These are phyloP conservation scores for Yarrowia keelungensis DNA, from an alignment of 805 yeast species.

Conservation along the genomic window DNA sequence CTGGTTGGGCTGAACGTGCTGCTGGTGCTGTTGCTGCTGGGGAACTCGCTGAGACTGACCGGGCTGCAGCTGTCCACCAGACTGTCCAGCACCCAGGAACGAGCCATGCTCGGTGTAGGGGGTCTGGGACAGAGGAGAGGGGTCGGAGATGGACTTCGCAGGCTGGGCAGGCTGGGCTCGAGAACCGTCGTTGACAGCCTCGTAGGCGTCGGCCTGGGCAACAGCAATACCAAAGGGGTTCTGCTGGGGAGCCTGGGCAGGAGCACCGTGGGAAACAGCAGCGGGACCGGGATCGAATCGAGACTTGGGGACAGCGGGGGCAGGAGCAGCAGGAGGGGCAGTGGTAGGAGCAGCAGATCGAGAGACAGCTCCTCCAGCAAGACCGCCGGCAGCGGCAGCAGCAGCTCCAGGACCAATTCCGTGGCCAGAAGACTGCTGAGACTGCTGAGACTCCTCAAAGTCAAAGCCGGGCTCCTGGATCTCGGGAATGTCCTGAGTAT, in stretches of 20 bases:
- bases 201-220: constrained; percentile 33
- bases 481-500: constrained; percentile 39
- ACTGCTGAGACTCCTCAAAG: constrained; percentile 18
- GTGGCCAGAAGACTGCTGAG: background rate
- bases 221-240: constrained; percentile 22
- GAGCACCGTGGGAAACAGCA: background rate
- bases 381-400: background rate
- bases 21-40: constrained; percentile 9
- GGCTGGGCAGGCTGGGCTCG: constrained; percentile 29
- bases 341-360: constrained; percentile 14
- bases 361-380: background rate
- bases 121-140: constrained; percentile 16
- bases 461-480: constrained; percentile 29
- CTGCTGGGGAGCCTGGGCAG: background rate
- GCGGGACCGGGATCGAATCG: constrained; percentile 28
- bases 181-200: constrained; percentile 10
- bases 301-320: constrained; percentile 23
- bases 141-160: constrained; percentile 21
- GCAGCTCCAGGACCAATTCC: background rate
- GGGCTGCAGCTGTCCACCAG: constrained; percentile 16
- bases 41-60: constrained; percentile 3
- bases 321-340: constrained; percentile 14
- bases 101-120: constrained; percentile 27
- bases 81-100: constrained; percentile 1
- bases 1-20: constrained; percentile 29